phyloP scores from a whole-genome alignment of 768 basidiomycete genomes.

The Phanerochaete carnosa region DNA sequence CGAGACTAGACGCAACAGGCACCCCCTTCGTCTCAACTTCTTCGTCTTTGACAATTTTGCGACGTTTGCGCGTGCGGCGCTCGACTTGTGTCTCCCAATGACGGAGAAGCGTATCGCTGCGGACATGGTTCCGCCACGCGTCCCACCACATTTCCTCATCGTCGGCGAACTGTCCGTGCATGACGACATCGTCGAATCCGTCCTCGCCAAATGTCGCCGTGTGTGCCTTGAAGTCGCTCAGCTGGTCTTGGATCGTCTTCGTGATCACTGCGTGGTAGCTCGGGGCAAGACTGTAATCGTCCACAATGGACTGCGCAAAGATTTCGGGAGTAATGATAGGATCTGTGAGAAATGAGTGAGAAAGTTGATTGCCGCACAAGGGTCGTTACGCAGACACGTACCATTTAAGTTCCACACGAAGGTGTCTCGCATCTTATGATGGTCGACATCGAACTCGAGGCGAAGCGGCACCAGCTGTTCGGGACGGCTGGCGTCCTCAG shows the following conservation, averaged over 20 bases:
- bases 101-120: constrained; percentile 33
- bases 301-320: constrained; percentile 87
- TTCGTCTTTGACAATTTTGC: constrained; percentile 37
- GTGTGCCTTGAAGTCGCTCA: constrained; percentile 76
- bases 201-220: constrained; percentile 42
- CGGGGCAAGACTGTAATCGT: constrained; percentile 79
- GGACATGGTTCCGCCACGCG: constrained; percentile 59
- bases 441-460: constrained; percentile 95
- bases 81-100: constrained; percentile 26
- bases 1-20: constrained; percentile 2
- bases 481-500: constrained; percentile 54
- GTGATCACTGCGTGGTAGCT: constrained; percentile 65
- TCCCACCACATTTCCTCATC: constrained; percentile 64
- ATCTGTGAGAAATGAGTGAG: constrained; percentile 45
- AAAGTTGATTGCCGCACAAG: not conserved
- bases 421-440: constrained; percentile 90
- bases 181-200: constrained; percentile 37
- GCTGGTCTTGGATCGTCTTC: constrained; percentile 84
- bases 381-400: constrained; percentile 33
- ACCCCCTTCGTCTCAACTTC: constrained; percentile 4
- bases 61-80: constrained; percentile 36
- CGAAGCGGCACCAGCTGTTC: constrained; percentile 93
- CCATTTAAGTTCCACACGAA: constrained; percentile 97
- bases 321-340: constrained; percentile 84
- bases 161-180: constrained; percentile 46